Percentiles rank a stretch among this genome's conserved stretches.
Conservation (phyloP, 2,329 filamentous ascomycete species). For the Clonostachys sp. region DNA sequence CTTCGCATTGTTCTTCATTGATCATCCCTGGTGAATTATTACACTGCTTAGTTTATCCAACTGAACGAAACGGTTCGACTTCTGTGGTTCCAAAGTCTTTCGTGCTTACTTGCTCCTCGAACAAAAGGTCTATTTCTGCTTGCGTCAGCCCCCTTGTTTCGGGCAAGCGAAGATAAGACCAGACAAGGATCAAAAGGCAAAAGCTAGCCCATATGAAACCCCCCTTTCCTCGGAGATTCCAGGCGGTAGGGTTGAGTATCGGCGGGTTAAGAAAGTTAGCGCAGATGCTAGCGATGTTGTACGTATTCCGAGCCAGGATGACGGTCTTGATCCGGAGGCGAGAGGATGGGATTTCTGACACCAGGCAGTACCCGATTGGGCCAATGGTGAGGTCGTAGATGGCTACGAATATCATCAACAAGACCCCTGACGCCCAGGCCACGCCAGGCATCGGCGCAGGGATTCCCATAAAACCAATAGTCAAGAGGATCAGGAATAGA, state of each 20-base stretch:
- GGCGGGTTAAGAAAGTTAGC: conserved; percentile 39
- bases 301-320: conserved; percentile 35
- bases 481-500: conserved; percentile 34
- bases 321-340: conserved; percentile 30
- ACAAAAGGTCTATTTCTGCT: conserved; percentile 51
- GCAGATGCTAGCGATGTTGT: conserved; percentile 42
- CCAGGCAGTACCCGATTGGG: conserved; percentile 28
- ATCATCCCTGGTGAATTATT: too few relatives aligned
- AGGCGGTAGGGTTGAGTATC: conserved; percentile 40
- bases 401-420: conserved; percentile 30
- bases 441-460: conserved; percentile 22
- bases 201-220: conserved; percentile 41
- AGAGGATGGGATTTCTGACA: conserved; percentile 26
- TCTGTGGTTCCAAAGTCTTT: conserved; percentile 27
- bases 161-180: conserved; percentile 48
- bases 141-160: conserved; percentile 50
- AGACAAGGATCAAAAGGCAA: conserved; percentile 37
- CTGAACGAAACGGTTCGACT: conserved; percentile 3
- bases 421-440: conserved; percentile 16
- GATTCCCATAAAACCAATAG: conserved; percentile 31
- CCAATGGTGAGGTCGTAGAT: conserved; percentile 29
- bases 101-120: conserved; percentile 36
- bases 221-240: conserved; percentile 41
- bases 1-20: too few relatives aligned
- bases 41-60: background rate